Evolutionary conservation across 2,329 filamentous ascomycete species (phyloP), one percentile per base, ranked within the genome.

Genomic region (Xylariaceae sp.): DNA sequence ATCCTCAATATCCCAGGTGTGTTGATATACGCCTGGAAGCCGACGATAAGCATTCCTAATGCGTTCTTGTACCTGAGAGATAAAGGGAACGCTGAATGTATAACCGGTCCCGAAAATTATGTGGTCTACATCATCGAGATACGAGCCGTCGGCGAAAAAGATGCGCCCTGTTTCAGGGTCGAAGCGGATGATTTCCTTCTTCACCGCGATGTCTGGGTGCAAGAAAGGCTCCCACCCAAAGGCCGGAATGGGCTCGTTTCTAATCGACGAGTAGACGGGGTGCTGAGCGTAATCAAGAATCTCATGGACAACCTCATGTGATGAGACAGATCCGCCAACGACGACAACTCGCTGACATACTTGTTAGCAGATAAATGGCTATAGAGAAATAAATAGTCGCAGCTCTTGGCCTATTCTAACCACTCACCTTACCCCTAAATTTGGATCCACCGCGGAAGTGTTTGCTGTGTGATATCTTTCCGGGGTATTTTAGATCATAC

Each of bases 391-490:
- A 20, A 14, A 19, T 9, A 26, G 16, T 21, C 19, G 3, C 20
- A 44, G 41, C 18, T 12, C 20, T 32, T 6, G 9, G 21, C 20
- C 20, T 29, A 40, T 23, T 37, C 32, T 26, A 12, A 7, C 21
- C 19, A 47, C 50, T 51, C 21, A 71, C 69, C 64, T 76, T 76
- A 12, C 66, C 73, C 46, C 54, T 61, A 47, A 71, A 61, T 16
- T 52, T 50, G 20, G 48, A 49, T 4, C 55, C 42, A 2, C 32
- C 79, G 12, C 89, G 81, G 65, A 90, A 93, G 58, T 83, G 82
- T 67, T 91, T 93, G 1, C 89, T 90, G 65, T 90, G 87, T 2
- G 77, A 77, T 20, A 89, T 78, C 7, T 72, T 65, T 0, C 74
- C 75, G 0, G 82, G 81, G 58, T 82, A 84, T 3, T 67, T 63